phyloP scores from a whole-genome alignment of 2,329 filamentous ascomycete species.

The Hypoxylon sp. region DNA sequence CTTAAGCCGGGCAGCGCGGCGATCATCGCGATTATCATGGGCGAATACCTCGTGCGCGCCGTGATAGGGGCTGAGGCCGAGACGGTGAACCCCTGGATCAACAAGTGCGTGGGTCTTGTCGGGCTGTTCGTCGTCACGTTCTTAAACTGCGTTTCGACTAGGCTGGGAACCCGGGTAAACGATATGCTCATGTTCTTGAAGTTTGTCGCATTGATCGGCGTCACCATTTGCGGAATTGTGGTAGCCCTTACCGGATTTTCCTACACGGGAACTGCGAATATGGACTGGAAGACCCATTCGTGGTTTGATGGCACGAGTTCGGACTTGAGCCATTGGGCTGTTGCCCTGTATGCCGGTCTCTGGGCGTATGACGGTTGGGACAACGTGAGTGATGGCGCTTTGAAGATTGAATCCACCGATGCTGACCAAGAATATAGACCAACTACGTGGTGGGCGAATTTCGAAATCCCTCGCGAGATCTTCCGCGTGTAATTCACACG shows the following conservation, averaged over 20 bases:
- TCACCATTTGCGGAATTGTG: conserved; percentile 88
- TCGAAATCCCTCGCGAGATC: conserved; percentile 87
- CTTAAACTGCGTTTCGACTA: conserved; percentile 91
- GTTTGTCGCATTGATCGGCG: conserved; percentile 86
- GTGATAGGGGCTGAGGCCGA: conserved; percentile 87
- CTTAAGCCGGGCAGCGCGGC: conserved; percentile 93
- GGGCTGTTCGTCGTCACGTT: conserved; percentile 82
- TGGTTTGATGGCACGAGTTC: conserved; percentile 91
- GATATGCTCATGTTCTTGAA: conserved; percentile 98
- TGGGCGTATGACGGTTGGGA: conserved; percentile 99
- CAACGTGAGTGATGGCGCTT: conserved; percentile 74
- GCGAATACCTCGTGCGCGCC: conserved; percentile 93
- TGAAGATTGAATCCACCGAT: conserved; percentile 24
- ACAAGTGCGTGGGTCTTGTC: conserved; percentile 84
- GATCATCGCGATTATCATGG: conserved; percentile 97
- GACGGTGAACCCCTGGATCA: conserved; percentile 85
- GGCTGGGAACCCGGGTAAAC: conserved; percentile 85
- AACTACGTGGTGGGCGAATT: conserved; percentile 99
- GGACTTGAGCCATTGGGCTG: conserved; percentile 87
- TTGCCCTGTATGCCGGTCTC: conserved; percentile 92
- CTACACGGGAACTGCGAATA: conserved; percentile 77
- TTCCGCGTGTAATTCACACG: conserved; percentile 95
- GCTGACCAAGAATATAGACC: conserved; percentile 67
- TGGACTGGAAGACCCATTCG: conserved; percentile 85
- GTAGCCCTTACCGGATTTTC: conserved; percentile 89